Evolutionary conservation across 805 yeast genomes (phyloP).

Genomic region (Candida yuanshanica): DNA sequence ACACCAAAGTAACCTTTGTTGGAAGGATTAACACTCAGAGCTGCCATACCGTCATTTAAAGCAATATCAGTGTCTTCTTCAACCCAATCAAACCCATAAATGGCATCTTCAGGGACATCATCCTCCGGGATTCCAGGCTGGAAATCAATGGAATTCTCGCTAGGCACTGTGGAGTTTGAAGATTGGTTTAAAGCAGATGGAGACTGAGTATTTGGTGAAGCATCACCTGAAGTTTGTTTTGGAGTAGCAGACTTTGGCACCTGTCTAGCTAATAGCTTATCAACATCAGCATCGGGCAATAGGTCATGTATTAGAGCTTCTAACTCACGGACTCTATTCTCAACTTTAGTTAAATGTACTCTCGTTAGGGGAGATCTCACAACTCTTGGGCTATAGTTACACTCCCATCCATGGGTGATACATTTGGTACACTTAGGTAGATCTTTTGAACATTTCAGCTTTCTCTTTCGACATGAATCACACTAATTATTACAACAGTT

Average conservation of each 20-base stretch:
- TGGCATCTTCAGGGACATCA: slow-evolving; percentile 36
- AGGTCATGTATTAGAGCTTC: slow-evolving; percentile 39
- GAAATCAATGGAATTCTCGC: slow-evolving; percentile 12
- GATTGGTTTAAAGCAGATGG: neutral
- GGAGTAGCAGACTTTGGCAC: slow-evolving; percentile 7
- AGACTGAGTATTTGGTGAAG: slow-evolving; percentile 7
- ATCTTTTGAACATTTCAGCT: slow-evolving; percentile 76
- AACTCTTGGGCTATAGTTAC: slow-evolving; percentile 72
- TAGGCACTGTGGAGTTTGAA: neutral
- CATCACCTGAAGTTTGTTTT: slow-evolving; percentile 1
- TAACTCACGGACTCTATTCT: slow-evolving; percentile 43
- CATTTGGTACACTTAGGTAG: slow-evolving; percentile 75
- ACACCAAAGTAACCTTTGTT: slow-evolving; percentile 63
- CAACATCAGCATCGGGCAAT: slow-evolving; percentile 43
- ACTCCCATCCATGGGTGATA: slow-evolving; percentile 62
- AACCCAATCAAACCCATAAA: slow-evolving; percentile 56
- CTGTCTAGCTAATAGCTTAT: slow-evolving; percentile 26
- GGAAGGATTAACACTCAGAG: slow-evolving; percentile 41
- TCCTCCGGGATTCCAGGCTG: slow-evolving; percentile 28
- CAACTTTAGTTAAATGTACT: slow-evolving; percentile 73
- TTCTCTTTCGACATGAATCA: slow-evolving; percentile 78
- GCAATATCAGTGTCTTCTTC: slow-evolving; percentile 41
- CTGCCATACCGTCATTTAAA: slow-evolving; percentile 59
- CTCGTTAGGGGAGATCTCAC: slow-evolving; percentile 79
- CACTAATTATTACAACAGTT: slow-evolving; percentile 37